phyloP scores from a whole-genome alignment of 2,329 filamentous ascomycete genomes.

The Colletotrichum musicola region DNA sequence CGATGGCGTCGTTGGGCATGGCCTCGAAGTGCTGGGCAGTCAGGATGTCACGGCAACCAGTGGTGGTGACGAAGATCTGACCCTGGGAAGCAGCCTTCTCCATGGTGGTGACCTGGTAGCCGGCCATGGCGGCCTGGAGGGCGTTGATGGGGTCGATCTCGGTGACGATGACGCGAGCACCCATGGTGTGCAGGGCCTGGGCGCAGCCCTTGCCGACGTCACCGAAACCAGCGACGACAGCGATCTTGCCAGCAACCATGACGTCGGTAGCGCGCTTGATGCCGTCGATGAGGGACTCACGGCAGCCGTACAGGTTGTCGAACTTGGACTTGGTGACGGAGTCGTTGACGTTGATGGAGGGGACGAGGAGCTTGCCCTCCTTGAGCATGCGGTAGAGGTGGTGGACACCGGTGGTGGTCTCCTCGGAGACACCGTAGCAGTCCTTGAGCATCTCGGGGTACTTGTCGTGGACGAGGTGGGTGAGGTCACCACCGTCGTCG shows the following conservation, averaged over 20 bases:
- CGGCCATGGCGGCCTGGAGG: constrained; percentile 97
- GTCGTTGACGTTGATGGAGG: constrained; percentile 99
- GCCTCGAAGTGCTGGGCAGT: constrained; percentile 90
- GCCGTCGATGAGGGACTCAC: constrained; percentile 97
- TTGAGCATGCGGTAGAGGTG: constrained; percentile 99
- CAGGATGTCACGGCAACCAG: constrained; percentile 98
- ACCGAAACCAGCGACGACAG: constrained; percentile 97
- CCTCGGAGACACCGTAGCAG: constrained; percentile 98
- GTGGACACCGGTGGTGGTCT: constrained; percentile 99
- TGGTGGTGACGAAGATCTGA: constrained; percentile 99
- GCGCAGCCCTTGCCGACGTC: constrained; percentile 99
- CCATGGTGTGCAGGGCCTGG: constrained; percentile 95
- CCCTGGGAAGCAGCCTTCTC: constrained; percentile 90
- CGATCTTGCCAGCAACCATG: constrained; percentile 99
- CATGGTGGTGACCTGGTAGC: constrained; percentile 98
- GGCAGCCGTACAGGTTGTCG: constrained; percentile 99
- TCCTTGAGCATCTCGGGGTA: constrained; percentile 98
- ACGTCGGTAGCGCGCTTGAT: constrained; percentile 99
- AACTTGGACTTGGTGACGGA: constrained; percentile 99
- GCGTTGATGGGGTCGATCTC: constrained; percentile 99
- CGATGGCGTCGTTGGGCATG: constrained; percentile 98
- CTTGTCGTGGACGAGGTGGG: constrained; percentile 95
- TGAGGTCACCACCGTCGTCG: constrained; percentile 98
- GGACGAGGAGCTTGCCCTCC: constrained; percentile 88
- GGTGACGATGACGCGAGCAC: constrained; percentile 94